Evolutionary conservation across 2,329 filamentous ascomycete genomes (phyloP), one percentile per base, ranked within the genome.

Genomic region (Chlorencoelia australis): DNA sequence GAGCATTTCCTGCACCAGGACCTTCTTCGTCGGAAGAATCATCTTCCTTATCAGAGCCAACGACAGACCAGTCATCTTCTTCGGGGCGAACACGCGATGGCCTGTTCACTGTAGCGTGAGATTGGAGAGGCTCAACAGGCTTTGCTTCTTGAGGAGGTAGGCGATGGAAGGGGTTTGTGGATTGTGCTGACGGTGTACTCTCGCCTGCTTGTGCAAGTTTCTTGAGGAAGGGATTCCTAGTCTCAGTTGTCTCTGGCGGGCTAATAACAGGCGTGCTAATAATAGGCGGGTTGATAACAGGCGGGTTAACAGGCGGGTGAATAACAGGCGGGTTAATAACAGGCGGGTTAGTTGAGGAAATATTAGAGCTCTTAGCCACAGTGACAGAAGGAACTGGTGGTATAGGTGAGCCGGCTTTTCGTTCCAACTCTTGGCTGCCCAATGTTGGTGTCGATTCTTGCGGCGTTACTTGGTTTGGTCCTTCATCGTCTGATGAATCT

Each of bases 91-190:
- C 66, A 35, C 75, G 69, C 19, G 70, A 71, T 11, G 73, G 65
- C 6, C 66, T 61, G 21, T 58, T 51, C 21, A 58, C 58, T 18
- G 62, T 61, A 15, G 33, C 68, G 57, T 42, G 66, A 56, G 39
- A 67, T 56, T 49, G 41, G 31, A 59, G 48, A 30, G 66, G 60
- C 14, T 62, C 59, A 19, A 63, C 18, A 15, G 35, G 17, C 59
- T 54, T 68, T 69, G 40, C 63, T 59, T 62, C 54, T 54, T 73
- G 68, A 45, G 84, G 75, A 4, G 82, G 76, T 56, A 94, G 75
- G 39, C 87, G 82, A 59, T 94, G 84, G 76, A 96, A 98, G 4
- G 91, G 91, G 56, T 98, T 98, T 7, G 85, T 96, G n/a, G 84
- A 88, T 16, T 73, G 69, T 30, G 79, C 70, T 21, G 72, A 61